Percentiles rank a stretch among this genome's conserved stretches.
Evolutionary conservation across 75 land plant species (phyloP).

Genomic region (Picea sitchensis): DNA sequence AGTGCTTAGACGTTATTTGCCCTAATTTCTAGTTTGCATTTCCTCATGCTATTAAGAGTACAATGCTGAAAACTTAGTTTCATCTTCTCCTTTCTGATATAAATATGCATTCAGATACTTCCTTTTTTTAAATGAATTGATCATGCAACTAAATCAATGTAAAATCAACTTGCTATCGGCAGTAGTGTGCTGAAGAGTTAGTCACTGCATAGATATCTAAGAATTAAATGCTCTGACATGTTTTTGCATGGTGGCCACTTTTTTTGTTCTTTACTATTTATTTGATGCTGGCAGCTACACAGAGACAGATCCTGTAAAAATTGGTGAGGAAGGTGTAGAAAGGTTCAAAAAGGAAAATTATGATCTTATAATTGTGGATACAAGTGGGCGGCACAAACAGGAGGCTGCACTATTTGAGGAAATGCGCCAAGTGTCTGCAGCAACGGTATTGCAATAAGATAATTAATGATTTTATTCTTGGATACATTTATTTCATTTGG

Average conservation of each 20-base stretch:
- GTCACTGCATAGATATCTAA: background rate
- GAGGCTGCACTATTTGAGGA: conserved; percentile 99
- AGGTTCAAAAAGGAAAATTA: conserved; percentile 91
- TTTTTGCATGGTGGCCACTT: background rate
- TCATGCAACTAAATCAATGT: background rate
- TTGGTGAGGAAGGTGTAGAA: conserved; percentile 95
- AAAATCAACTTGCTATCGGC: background rate
- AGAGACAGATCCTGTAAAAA: conserved; percentile 96
- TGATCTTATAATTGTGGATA: conserved; percentile 97
- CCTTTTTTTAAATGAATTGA: background rate
- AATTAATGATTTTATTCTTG: background rate
- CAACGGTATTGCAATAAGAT: conserved; percentile 55
- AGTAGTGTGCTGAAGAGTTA: background rate
- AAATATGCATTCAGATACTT: background rate
- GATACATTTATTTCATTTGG: background rate
- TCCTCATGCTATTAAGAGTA: background rate
- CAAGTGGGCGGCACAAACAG: conserved; percentile 99
- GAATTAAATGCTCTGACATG: background rate
- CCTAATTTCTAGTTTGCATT: background rate
- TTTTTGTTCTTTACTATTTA: background rate
- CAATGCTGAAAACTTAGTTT: background rate
- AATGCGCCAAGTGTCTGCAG: conserved; percentile 99
- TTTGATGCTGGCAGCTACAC: conserved; percentile 60
- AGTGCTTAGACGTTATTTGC: background rate
- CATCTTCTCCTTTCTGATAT: background rate